phyloP scores from a whole-genome alignment of 2,329 filamentous ascomycete genomes.

The Sphaerulina vaccinii region DNA sequence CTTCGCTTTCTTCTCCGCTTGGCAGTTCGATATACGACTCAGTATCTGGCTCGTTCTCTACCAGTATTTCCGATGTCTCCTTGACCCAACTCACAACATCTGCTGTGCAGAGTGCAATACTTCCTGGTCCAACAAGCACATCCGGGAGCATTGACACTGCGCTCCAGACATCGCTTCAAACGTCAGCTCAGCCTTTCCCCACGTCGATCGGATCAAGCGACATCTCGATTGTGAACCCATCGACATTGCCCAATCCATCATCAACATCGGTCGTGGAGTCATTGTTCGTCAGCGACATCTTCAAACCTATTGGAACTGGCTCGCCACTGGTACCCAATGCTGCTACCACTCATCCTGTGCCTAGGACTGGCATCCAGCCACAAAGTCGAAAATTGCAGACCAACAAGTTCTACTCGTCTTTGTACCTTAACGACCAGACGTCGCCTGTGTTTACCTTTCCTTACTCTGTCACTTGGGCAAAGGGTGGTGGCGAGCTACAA shows the following conservation, averaged over 20 bases:
- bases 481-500: conserved; percentile 40
- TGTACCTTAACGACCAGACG: conserved; percentile 72
- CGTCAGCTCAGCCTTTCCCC: conserved; percentile 32
- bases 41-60: conserved; percentile 17
- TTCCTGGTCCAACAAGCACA: conserved; percentile 22
- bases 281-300: conserved; percentile 38
- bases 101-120: conserved; percentile 32
- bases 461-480: conserved; percentile 47
- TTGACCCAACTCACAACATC: conserved; percentile 32
- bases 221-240: conserved; percentile 34
- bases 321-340: conserved; percentile 44
- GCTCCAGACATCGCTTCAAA: conserved; percentile 31
- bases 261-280: conserved; percentile 27
- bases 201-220: conserved; percentile 30
- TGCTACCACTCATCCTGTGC: conserved; percentile 44
- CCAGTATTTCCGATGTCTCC: conserved; percentile 28
- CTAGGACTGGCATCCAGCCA: conserved; percentile 40
- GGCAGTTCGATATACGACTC: neutral
- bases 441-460: conserved; percentile 71
- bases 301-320: conserved; percentile 42
- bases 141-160: conserved; percentile 24
- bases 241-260: conserved; percentile 30
- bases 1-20: neutral
- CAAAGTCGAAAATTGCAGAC: conserved; percentile 58
- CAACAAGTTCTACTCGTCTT: conserved; percentile 71